Conservation (phyloP, 1,284 basidiomycete genomes). For the Hymenochaete sp. region DNA sequence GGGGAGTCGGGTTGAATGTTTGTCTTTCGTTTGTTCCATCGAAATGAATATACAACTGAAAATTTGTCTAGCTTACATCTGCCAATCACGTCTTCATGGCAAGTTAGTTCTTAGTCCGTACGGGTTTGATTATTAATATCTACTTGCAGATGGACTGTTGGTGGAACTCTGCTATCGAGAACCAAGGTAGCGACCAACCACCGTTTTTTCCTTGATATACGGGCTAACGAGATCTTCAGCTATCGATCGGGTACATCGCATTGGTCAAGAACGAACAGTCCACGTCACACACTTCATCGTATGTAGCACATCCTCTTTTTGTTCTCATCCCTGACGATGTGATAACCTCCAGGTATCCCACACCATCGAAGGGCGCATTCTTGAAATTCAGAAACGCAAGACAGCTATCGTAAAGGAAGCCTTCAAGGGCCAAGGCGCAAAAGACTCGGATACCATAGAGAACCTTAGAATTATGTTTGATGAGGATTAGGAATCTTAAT, state of each 20-base stretch:
- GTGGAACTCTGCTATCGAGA: slow-evolving; percentile 90
- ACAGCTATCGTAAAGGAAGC: slow-evolving; percentile 78
- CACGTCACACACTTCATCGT: slow-evolving; percentile 89
- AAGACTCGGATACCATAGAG: slow-evolving; percentile 62
- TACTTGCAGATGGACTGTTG: slow-evolving; percentile 82
- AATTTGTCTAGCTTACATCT: slow-evolving; percentile 46
- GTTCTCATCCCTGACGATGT: not conserved
- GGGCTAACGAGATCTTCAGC: slow-evolving; percentile 32
- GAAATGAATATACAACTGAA: not conserved
- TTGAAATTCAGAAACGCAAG: slow-evolving; percentile 86
- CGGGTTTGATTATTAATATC: slow-evolving; percentile 8
- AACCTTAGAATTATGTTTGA: slow-evolving; percentile 74
- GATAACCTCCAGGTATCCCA: slow-evolving; percentile 42
- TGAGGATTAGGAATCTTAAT: slow-evolving; percentile 20
- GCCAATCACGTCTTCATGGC: slow-evolving; percentile 87
- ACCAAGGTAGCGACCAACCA: slow-evolving; percentile 58
- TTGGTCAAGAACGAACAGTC: slow-evolving; percentile 80
- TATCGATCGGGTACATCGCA: slow-evolving; percentile 73
- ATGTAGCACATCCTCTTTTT: slow-evolving; percentile 25
- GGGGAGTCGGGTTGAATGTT: slow-evolving; percentile 87
- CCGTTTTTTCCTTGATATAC: slow-evolving; percentile 11
- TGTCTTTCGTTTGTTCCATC: slow-evolving; percentile 21
- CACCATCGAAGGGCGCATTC: slow-evolving; percentile 74
- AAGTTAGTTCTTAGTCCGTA: slow-evolving; percentile 19
- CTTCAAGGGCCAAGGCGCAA: slow-evolving; percentile 44